Evolutionary conservation across 2,329 filamentous ascomycete species (phyloP).

Genomic region (Zymoseptoria passerinii): DNA sequence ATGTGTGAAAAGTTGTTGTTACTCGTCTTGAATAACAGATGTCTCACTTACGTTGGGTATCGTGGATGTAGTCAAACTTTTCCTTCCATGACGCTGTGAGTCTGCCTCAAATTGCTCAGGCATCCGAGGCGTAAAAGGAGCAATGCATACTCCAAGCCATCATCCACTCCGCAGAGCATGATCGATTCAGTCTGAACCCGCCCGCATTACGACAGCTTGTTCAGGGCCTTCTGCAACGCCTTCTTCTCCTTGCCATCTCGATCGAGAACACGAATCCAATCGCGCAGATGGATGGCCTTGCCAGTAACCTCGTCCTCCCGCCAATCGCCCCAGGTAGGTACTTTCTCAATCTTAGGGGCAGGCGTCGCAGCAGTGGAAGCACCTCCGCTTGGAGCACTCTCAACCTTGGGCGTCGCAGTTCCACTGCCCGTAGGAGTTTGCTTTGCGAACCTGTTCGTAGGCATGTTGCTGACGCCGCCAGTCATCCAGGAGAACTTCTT

Average conservation of each 20-base stretch:
- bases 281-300: slow-evolving; percentile 71
- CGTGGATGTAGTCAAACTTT: background rate
- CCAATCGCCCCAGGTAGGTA: slow-evolving; percentile 31
- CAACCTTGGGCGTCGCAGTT: slow-evolving; percentile 21
- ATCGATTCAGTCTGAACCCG: background rate
- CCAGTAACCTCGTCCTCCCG: slow-evolving; percentile 70
- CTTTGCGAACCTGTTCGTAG: slow-evolving; percentile 39
- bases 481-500: slow-evolving; percentile 74
- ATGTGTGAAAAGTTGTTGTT: background rate
- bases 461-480: slow-evolving; percentile 47
- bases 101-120: background rate
- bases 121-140: background rate
- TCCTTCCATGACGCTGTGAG: background rate
- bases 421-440: slow-evolving; percentile 14
- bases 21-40: background rate
- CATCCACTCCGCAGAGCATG: background rate
- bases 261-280: slow-evolving; percentile 73
- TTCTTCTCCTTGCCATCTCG: slow-evolving; percentile 61
- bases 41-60: background rate
- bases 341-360: slow-evolving; percentile 16
- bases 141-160: background rate
- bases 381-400: slow-evolving; percentile 2
- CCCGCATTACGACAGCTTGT: slow-evolving; percentile 10
- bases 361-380: slow-evolving; percentile 3
- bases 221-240: slow-evolving; percentile 49